phyloP scores from a whole-genome alignment of 306 rosid genomes.

The Betula pendula region DNA sequence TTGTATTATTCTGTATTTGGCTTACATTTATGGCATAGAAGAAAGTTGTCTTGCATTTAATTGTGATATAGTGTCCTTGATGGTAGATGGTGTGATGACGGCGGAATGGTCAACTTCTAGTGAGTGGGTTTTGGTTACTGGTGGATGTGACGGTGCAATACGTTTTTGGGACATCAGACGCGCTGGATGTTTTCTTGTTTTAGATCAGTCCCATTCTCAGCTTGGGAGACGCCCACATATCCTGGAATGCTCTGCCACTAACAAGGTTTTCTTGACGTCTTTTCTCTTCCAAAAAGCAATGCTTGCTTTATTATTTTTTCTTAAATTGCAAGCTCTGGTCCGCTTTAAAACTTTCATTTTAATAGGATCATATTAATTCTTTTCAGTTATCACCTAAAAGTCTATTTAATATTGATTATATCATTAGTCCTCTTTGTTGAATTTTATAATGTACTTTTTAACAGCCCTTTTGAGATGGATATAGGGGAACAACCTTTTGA shows the following conservation, averaged over 20 bases:
- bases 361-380: neutral
- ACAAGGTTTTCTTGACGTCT: slow-evolving; percentile 54
- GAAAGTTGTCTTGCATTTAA: neutral
- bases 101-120: slow-evolving; percentile 93
- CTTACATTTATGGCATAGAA: neutral
- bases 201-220: slow-evolving; percentile 87
- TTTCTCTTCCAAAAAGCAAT: slow-evolving; percentile 11
- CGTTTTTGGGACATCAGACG: slow-evolving; percentile 98
- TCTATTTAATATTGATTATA: neutral
- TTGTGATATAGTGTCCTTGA: slow-evolving; percentile 25
- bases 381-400: neutral
- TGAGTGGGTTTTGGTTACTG: slow-evolving; percentile 86
- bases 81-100: slow-evolving; percentile 85
- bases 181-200: slow-evolving; percentile 79
- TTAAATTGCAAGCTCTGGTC: neutral
- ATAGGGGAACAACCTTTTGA: neutral
- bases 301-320: neutral
- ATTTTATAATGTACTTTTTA: neutral
- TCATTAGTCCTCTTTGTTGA: neutral
- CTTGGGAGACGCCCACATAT: slow-evolving; percentile 89
- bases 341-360: neutral
- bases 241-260: slow-evolving; percentile 39
- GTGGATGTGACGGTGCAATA: slow-evolving; percentile 97
- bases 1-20: neutral
- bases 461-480: neutral